Base-by-base conservation (phyloP, 2,329 filamentous ascomycete species). In the Myriangium duriaei region DNA sequence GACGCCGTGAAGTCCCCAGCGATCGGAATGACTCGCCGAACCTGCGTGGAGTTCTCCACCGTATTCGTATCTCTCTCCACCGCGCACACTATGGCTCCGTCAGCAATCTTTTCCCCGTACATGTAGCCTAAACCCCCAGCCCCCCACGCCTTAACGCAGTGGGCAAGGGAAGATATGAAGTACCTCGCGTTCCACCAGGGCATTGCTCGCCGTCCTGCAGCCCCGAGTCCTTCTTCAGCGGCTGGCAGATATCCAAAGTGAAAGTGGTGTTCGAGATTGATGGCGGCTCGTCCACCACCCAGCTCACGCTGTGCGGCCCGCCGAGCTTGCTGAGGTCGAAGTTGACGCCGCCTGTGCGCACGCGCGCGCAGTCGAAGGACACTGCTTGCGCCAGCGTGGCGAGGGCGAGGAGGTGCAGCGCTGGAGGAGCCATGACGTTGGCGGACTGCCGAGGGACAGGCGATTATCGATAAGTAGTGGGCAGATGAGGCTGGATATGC, bases 161-260 rank as follows among this genome's bases (percentile, higher is more conserved):
- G n/a, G 7, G 7, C 21, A 7, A 26, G 21, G 7, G 21, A 26
- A 26, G 21, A 26, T 26, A 26, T 26, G 18, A 65, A n/a, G 43
- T 59, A 82, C 79, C 73, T 66, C 78, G 69, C 2, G 82, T 77
- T 29, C 76, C 78, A 32, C 71, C 69, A 0, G 75, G 77, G 54
- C 85, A 92, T 50, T 78, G 64, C 26, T 76, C 64, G 4, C 66
- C 59, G 47, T 70, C 68, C 12, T 64, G 60, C 1, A 66, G 62
- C 15, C 71, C 71, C 30, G 72, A 73, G 34, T 67, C 70, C 54
- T 72, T 71, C 56, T 73, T 72, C 46, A 94, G 61, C 5, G 73
- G 67, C 37, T 66, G 61, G 62, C 85, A 93, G 34, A 92, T 67
- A 51, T 92, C 81, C 41, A 92, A 55, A 1, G 82, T 87, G 58